Percentiles rank a stretch among this genome's conserved stretches.
These are phyloP conservation scores for Phytophthora idaei DNA, from an alignment of 352 stramenopile species.

Conservation along the genomic window DNA sequence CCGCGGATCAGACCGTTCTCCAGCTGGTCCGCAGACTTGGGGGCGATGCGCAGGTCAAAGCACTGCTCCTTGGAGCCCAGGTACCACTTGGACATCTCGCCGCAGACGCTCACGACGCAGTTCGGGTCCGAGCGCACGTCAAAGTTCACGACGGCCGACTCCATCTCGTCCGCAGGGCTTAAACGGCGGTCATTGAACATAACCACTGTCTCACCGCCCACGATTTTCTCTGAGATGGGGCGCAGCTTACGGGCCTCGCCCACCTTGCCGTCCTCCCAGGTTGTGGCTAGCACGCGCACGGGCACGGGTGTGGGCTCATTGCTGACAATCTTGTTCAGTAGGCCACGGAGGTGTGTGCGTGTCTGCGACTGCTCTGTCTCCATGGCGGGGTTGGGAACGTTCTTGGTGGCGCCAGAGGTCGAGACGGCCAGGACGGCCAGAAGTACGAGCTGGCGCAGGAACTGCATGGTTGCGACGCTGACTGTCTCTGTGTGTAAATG, in stretches of 20 bases:
- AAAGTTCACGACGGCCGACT: constrained; percentile 73
- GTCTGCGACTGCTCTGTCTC: constrained; percentile 30
- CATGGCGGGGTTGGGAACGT: background rate
- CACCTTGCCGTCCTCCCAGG: constrained; percentile 41
- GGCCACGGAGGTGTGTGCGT: constrained; percentile 42
- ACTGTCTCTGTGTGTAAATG: constrained; percentile 11
- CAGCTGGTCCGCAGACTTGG: constrained; percentile 54
- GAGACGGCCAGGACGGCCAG: constrained; percentile 26
- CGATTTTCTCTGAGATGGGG: constrained; percentile 55
- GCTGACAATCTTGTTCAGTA: constrained; percentile 44
- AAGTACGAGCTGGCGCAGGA: constrained; percentile 32
- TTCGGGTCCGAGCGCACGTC: constrained; percentile 70
- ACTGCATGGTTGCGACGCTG: constrained; percentile 19
- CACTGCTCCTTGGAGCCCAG: constrained; percentile 66
- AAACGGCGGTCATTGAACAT: constrained; percentile 68
- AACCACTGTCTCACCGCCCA: constrained; percentile 67
- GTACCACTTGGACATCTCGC: constrained; percentile 66
- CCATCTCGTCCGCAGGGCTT: constrained; percentile 37
- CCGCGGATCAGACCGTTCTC: constrained; percentile 72
- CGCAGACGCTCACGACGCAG: constrained; percentile 80
- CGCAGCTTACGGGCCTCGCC: constrained; percentile 33
- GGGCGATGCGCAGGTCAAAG: constrained; percentile 74
- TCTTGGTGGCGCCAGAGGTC: background rate
- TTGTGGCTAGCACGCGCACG: constrained; percentile 42
- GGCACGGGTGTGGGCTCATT: constrained; percentile 20